Evolutionary conservation across 108 stramenopile species (phyloP), one percentile per base, ranked within the genome.

Genomic region (Cylindrotheca closterium): DNA sequence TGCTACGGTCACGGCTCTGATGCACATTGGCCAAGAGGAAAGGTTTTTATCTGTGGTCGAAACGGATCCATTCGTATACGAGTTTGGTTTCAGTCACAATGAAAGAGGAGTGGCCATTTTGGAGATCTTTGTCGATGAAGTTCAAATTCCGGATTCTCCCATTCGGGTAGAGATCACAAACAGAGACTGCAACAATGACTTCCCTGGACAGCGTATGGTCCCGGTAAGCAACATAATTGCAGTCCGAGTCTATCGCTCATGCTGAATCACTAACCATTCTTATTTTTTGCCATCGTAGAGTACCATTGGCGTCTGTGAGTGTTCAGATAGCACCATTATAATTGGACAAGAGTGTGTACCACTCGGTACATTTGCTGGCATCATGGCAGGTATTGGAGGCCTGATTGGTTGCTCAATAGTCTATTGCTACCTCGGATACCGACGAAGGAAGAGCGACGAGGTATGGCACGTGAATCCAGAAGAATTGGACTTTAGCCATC

Each of bases 81-180:
- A 74, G 18, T 74, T 74, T 30, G 51, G 21, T 23, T 4, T 74
- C 48, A 37, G 27, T 4, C 24, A 26, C 23, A 29, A 42, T 18
- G 4, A 10, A 7, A 59, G 71, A 1, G 65, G 63, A 56, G 47
- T 42, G 8, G 17, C 32, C 10, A 60, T 71, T 12, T 25, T 77
- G 0, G 70, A 77, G 60, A 67, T 77, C 23, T 61, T 64, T 30
- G 49, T 61, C 1, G 52, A 51, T 2, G 76, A 29, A 27, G 54
- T 54, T 37, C 70, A 65, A 50, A 77, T 77, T 50, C 65, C 65
- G 1, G 37, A 69, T 22, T 59, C 57, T 30, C 76, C 76, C 7
- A 55, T 77, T 27, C 70, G 76, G 10, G 52, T 77, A 19, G 22
- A 45, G 48, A 60, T 78, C 28, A 37, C 30, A 1, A 30, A 32